Base-by-base conservation (phyloP, 306 rosid species). In the Vigna unguiculata region DNA sequence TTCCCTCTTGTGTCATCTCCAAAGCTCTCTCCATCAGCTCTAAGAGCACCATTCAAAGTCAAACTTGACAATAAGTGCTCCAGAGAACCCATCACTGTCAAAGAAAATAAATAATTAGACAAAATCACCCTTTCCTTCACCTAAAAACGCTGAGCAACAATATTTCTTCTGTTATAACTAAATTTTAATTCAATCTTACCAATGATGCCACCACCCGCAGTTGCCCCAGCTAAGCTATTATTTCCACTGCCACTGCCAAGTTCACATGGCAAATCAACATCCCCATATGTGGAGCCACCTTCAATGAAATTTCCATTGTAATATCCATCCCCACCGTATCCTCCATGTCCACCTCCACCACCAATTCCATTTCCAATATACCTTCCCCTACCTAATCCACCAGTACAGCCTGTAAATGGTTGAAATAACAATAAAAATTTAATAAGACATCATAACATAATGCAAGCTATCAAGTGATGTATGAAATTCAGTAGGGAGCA, bases 181-280 rank as follows among this genome's bases (percentile, higher is more conserved):
- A 67, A 57, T 32, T 77, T 34, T 15, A 69, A 52, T 55, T 79
- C 54, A 25, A 45, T 66, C 93, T 88, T 87, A 95, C 98, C 97
- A 11, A 95, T 84, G 65, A 95, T 95, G 65, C 97, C 98, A 81
- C 98, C 98, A 76, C 98, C 98, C 4, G 93, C 81, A 38, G 97
- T 95, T 76, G 90, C 93, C 81, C 97, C 95, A 60, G 91, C 97
- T 59, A 88, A 55, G 72, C 89, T 95, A 73, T 65, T 84, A 87
- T 95, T 90, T 65, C 99, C 99, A 81, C 99, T 95, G 76, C 99
- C 99, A 68, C 99, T 95, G 54, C 99, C 99, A 76, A 95, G 99
- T 83, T 95, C 93, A 83, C 99, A 95, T 3, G 99, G 99, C 72
- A 95, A 81, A 81, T 90, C 92, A 68, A 82, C 91, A 88, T 95